These are phyloP conservation scores for Papilionanthe hybrid DNA, from an alignment of 116 monocot genomes.

Conservation along the genomic window DNA sequence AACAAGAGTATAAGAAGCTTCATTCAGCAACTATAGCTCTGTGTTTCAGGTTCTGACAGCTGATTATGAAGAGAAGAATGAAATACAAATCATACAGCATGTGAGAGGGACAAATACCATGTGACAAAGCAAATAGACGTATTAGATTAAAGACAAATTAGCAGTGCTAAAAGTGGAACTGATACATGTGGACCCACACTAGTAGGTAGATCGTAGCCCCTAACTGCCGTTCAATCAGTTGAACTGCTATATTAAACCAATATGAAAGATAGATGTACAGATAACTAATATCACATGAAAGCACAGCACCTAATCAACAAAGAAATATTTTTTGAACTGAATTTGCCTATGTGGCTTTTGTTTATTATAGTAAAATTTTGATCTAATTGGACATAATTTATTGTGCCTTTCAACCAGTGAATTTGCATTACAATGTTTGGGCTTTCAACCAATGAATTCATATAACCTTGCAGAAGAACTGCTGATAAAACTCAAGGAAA, in stretches of 20 bases:
- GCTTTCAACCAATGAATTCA: too few species aligned
- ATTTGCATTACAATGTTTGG: too few species aligned
- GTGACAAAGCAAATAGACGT: neutral
- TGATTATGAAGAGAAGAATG: neutral
- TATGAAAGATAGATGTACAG: neutral
- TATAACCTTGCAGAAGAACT: too few species aligned
- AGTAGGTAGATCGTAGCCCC: neutral
- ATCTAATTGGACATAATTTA: too few species aligned
- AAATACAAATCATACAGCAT: neutral
- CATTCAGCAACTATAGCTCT: neutral
- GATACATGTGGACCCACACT: neutral
- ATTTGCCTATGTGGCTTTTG: too few species aligned
- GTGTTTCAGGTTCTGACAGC: neutral
- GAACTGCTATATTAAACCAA: neutral
- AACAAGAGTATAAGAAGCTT: neutral
- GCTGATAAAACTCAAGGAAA: too few species aligned
- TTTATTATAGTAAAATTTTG: too few species aligned
- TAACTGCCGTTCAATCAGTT: constrained; percentile 3
- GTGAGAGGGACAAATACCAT: constrained; percentile 6
- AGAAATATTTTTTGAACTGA: too few species aligned
- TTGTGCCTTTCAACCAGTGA: too few species aligned
- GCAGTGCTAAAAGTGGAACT: neutral
- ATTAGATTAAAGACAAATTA: constrained; percentile 1
- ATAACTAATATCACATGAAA: too few species aligned
- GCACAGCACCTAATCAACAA: too few species aligned